A percentile compares a stretch with the other conserved stretches of the same genome.
Conservation (phyloP, 73 alveolate species). For the Paramecium tetraurelia region DNA sequence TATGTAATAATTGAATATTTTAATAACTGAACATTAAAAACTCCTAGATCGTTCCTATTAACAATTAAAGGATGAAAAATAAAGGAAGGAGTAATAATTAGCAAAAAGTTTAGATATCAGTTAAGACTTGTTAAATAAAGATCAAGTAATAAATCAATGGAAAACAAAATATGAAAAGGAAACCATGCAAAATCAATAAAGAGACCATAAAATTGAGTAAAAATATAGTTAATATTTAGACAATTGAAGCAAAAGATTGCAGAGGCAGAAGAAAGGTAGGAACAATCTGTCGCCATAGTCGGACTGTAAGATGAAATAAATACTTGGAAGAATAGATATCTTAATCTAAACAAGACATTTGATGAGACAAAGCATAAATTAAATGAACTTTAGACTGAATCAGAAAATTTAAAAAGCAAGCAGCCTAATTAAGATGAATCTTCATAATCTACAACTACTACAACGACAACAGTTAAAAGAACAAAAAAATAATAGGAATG, state of each 20-base stretch:
- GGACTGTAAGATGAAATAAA: background rate
- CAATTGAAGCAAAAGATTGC: background rate
- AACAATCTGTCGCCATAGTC: background rate
- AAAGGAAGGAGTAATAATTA: background rate
- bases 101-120: constrained; percentile 22
- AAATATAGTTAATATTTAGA: background rate
- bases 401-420: background rate
- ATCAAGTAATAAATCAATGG: background rate
- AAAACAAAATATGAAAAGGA: background rate
- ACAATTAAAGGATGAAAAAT: background rate
- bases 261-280: background rate
- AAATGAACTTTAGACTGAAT: background rate
- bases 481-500: background rate
- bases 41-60: background rate
- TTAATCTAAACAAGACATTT: background rate
- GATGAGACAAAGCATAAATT: background rate
- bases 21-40: background rate
- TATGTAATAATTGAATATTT: background rate
- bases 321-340: background rate
- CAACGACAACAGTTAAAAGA: background rate
- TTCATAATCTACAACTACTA: background rate
- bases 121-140: background rate
- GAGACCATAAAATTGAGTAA: background rate
- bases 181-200: background rate
- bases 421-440: background rate